phyloP scores from a whole-genome alignment of 768 basidiomycete genomes.

The Lactarius akahatsu region DNA sequence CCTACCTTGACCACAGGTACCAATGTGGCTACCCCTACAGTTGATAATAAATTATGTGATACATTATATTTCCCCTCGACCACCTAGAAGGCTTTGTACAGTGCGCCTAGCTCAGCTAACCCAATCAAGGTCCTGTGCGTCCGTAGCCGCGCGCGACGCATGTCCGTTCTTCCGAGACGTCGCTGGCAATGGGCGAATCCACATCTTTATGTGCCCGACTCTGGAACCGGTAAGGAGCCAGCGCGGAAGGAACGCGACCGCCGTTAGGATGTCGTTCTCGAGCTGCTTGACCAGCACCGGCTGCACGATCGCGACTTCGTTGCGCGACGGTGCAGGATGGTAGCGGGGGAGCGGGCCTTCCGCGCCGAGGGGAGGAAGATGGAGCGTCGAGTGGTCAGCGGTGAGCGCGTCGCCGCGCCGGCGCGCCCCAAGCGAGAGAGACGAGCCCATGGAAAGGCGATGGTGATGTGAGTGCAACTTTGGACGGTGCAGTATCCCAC shows the following conservation, averaged over 20 bases:
- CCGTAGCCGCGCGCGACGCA: constrained; percentile 11
- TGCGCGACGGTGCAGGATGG: constrained; percentile 87
- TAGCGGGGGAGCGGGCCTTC: constrained; percentile 55
- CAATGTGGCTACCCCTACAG: not conserved
- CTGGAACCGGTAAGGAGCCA: constrained; percentile 79
- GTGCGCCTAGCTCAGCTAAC: constrained; percentile 12
- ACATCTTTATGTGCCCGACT: constrained; percentile 75
- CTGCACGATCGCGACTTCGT: constrained; percentile 86
- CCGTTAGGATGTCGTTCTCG: constrained; percentile 75
- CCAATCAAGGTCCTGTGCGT: constrained; percentile 22
- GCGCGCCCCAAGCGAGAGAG: constrained; percentile 67
- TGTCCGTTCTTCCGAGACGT: constrained; percentile 24
- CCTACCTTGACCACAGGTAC: not conserved
- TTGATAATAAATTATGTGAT: constrained; percentile 16
- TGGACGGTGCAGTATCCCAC: constrained; percentile 85
- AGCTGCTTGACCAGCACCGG: constrained; percentile 87
- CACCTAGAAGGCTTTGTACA: not conserved
- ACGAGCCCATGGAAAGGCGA: constrained; percentile 76
- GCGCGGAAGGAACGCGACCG: constrained; percentile 73
- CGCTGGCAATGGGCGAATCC: constrained; percentile 69
- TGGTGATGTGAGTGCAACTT: constrained; percentile 70
- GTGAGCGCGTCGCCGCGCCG: constrained; percentile 39
- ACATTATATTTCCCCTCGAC: constrained; percentile 13
- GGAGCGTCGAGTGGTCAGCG: constrained; percentile 53
- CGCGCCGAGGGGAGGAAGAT: constrained; percentile 48